These are phyloP conservation scores for Aciculosporium take DNA, from an alignment of 2,329 filamentous ascomycete genomes.

Conservation along the genomic window DNA sequence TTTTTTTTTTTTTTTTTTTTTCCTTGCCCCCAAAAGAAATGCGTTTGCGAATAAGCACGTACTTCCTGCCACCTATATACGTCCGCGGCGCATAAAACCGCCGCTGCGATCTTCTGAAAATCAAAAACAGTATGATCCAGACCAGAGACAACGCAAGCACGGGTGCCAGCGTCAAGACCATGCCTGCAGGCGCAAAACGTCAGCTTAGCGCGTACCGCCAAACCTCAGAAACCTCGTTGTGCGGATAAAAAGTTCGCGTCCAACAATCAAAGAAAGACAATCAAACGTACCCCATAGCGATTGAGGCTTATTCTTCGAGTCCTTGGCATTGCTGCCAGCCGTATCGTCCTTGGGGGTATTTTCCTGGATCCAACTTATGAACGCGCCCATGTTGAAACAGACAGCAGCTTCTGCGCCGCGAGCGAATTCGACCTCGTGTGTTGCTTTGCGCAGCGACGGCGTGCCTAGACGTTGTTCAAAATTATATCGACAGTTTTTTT, in stretches of 20 bases:
- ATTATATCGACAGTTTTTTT: background rate
- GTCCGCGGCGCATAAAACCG: slow-evolving; percentile 43
- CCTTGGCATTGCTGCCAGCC: slow-evolving; percentile 9
- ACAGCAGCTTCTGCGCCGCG: slow-evolving; percentile 6
- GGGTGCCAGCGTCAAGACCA: slow-evolving; percentile 39
- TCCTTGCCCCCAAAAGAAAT: background rate
- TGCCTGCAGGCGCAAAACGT: slow-evolving; percentile 15
- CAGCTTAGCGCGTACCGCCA: background rate
- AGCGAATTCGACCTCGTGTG: background rate
- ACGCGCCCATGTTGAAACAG: slow-evolving; percentile 21
- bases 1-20: background rate
- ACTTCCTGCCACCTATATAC: slow-evolving; percentile 36
- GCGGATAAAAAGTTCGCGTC: too few relatives aligned
- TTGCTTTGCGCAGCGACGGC: too few relatives aligned
- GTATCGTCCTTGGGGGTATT: slow-evolving; percentile 15
- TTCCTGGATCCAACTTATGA: slow-evolving; percentile 24
- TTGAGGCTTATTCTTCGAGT: slow-evolving; percentile 13
- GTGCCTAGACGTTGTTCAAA: slow-evolving; percentile 6
- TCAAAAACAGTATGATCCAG: slow-evolving; percentile 37
- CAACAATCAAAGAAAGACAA: background rate
- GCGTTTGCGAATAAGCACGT: background rate
- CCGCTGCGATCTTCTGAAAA: slow-evolving; percentile 30
- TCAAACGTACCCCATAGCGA: slow-evolving; percentile 23
- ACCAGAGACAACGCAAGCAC: slow-evolving; percentile 32
- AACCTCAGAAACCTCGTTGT: too few relatives aligned